A percentile compares a stretch with the other conserved stretches of the same genome.
Conservation (phyloP, 2,329 filamentous ascomycete genomes). For the Endoconidiophora laricicola region DNA sequence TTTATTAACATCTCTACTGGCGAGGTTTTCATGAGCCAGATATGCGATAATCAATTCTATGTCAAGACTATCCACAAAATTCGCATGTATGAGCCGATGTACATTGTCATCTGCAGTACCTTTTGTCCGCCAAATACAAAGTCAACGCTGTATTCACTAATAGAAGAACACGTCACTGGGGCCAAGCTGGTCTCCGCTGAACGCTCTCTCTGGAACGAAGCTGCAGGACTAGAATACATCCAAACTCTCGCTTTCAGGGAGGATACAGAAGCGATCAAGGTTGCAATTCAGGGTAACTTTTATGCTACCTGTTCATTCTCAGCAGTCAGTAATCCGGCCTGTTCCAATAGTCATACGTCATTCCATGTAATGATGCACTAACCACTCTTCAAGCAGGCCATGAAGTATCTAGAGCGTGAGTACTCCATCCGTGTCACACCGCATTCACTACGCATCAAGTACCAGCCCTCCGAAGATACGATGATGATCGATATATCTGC, state of each 20-base stretch:
- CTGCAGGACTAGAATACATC: conserved; percentile 59
- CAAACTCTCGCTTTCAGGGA: conserved; percentile 62
- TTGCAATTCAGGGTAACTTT: conserved; percentile 66
- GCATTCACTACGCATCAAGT: conserved; percentile 74
- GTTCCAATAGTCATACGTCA: background rate
- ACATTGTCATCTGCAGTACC: conserved; percentile 61
- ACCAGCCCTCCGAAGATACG: conserved; percentile 73
- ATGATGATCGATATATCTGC: conserved; percentile 94
- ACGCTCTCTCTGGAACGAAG: conserved; percentile 71
- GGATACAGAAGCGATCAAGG: conserved; percentile 65
- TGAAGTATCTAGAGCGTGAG: conserved; percentile 65
- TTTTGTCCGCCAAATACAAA: conserved; percentile 46
- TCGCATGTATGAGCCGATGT: conserved; percentile 59
- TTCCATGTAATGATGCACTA: background rate
- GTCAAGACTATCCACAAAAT: conserved; percentile 78
- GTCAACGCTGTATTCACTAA: conserved; percentile 57
- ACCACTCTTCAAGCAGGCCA: conserved; percentile 33
- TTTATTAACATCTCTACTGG: conserved; percentile 77
- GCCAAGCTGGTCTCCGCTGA: conserved; percentile 43
- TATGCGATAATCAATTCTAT: conserved; percentile 86
- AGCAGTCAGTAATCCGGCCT: conserved; percentile 41
- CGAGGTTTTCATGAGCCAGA: conserved; percentile 73
- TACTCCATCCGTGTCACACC: conserved; percentile 51
- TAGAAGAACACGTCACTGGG: conserved; percentile 53
- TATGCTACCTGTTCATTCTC: conserved; percentile 74